Base-by-base conservation (phyloP, 306 rosid species). In the Aeschynomene evenia region DNA sequence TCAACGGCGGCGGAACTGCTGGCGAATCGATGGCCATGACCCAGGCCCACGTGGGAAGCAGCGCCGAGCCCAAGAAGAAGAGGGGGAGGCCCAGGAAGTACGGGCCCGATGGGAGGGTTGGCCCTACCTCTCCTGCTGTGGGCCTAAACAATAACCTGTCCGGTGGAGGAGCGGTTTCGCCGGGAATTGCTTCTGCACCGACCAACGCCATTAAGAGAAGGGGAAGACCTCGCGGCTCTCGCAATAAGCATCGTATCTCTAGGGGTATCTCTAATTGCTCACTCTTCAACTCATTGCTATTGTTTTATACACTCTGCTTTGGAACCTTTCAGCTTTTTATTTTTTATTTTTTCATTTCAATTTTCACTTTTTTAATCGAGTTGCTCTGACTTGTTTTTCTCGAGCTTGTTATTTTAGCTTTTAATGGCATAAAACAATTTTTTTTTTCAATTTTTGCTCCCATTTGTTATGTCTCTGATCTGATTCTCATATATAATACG, bases 11-110 rank as follows among this genome's bases (percentile, higher is more conserved):
- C 0, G 77, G 55, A 0, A 3, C 60, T 21, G 42, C 16, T 7
- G 34, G 11, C 1, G 45, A 45, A 45, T 15, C 21, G 51, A 2
- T 8, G 9, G 51, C 51, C 9, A 9, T 45, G 52, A 14, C 24
- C 9, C 24, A 9, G 3, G 19, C 18, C 7, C 77, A 22, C 22
- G 36, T 61, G 82, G 72, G 76, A 15, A 72, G 61, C 31, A 14
- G 48, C 4, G 22, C 63, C 0, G 87, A 87, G 75, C 55, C 77
- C 1, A 91, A 91, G 79, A 81, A 67, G 81, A 91, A 86, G 78
- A 86, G 95, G 49, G 97, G 97, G 16, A 86, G 97, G 57, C 95
- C 97, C 2, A 84, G 95, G 79, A 91, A 91, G 60, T 88, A 86
- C 50, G 95, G 85, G 8, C 83, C 88, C 9, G 94, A 84, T 70